phyloP scores from a whole-genome alignment of 768 basidiomycete species.

The Suillus sp. region DNA sequence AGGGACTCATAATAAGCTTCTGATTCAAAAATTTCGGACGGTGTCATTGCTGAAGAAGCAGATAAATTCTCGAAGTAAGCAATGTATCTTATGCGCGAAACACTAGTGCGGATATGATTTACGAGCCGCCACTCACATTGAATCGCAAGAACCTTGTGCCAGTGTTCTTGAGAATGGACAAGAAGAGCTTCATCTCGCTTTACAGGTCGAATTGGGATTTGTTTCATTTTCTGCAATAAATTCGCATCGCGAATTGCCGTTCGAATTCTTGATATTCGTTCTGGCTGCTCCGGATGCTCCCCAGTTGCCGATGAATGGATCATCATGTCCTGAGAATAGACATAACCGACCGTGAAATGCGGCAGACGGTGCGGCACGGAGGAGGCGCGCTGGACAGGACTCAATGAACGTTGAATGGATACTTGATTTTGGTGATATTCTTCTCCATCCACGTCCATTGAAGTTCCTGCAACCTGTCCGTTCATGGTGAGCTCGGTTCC shows the following conservation, averaged over 20 bases:
- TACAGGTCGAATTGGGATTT: constrained; percentile 74
- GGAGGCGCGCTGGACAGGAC: constrained; percentile 30
- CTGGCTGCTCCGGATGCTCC: constrained; percentile 72
- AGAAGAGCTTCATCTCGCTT: constrained; percentile 78
- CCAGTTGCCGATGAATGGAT: constrained; percentile 67
- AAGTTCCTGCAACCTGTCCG: constrained; percentile 23
- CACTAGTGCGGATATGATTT: constrained; percentile 21
- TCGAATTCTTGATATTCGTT: constrained; percentile 79
- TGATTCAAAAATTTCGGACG: constrained; percentile 74
- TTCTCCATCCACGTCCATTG: constrained; percentile 34
- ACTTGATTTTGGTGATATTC: constrained; percentile 10
- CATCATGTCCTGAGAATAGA: constrained; percentile 88
- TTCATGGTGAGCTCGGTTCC: constrained; percentile 16
- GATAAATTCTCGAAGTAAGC: constrained; percentile 12
- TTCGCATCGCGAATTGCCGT: constrained; percentile 59
- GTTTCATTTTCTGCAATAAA: constrained; percentile 71
- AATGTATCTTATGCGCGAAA: constrained; percentile 13
- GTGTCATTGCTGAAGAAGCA: constrained; percentile 59
- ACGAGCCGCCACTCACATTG: constrained; percentile 56
- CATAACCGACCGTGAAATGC: constrained; percentile 66
- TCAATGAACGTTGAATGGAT: constrained; percentile 18
- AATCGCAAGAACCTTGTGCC: constrained; percentile 86
- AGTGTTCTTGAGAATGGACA: constrained; percentile 89
- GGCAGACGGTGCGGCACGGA: constrained; percentile 34
- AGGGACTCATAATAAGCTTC: constrained; percentile 85